A percentile compares a stretch with the other conserved stretches of the same genome.
Evolutionary conservation across 78 protist species (phyloP).

Genomic region (Dictyostelium intermedium): DNA sequence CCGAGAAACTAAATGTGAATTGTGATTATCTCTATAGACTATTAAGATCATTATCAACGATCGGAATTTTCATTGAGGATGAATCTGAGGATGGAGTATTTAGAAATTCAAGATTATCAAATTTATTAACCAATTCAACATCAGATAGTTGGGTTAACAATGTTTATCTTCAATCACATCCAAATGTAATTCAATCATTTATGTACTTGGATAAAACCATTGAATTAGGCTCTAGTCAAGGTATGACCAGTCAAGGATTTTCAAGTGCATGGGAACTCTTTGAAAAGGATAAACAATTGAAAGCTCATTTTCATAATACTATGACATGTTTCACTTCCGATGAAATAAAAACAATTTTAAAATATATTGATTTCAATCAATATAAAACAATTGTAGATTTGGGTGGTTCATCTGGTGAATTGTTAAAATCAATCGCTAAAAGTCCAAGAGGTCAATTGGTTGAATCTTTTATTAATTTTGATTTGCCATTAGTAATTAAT

Average conservation of each 20-base stretch:
- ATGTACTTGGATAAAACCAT: slow-evolving; percentile 14
- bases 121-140: neutral
- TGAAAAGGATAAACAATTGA: neutral
- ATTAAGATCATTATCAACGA: neutral
- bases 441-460: neutral
- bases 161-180: slow-evolving; percentile 1
- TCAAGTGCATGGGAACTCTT: neutral
- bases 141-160: neutral
- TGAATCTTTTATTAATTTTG: neutral
- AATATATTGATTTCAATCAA: neutral
- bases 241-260: neutral
- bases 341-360: neutral
- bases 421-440: neutral
- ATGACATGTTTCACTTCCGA: neutral
- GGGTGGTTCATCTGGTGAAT: slow-evolving; percentile 45
- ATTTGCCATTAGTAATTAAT: neutral
- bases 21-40: neutral
- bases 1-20: neutral
- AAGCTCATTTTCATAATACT: neutral
- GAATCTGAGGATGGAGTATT: neutral
- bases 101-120: neutral
- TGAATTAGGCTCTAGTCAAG: neutral
- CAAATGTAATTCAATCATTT: slow-evolving; percentile 3
- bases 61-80: slow-evolving; percentile 13
- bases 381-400: slow-evolving; percentile 13